phyloP scores from a whole-genome alignment of 2,329 filamentous ascomycete genomes.

The Aspergillus piperis region DNA sequence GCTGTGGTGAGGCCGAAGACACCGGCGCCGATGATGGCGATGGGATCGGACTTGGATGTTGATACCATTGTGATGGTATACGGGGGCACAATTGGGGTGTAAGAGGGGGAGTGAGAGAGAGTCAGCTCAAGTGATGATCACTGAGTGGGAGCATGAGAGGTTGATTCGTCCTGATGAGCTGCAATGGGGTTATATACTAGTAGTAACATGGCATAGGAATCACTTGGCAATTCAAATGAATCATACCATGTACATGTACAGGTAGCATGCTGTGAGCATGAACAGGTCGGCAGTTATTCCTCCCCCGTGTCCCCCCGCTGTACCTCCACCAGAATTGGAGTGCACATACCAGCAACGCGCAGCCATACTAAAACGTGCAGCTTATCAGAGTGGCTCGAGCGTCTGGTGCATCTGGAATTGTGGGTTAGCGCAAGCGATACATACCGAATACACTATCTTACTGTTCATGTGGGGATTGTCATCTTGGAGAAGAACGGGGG shows the following conservation, averaged over 20 bases:
- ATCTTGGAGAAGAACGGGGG: not conserved
- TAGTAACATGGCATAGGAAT: no score
- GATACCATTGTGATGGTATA: not conserved
- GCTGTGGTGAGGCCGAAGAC: conserved; percentile 56
- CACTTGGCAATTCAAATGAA: no score
- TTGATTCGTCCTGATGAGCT: not conserved
- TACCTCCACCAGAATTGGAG: not conserved
- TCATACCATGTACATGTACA: no score
- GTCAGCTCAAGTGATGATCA: not conserved
- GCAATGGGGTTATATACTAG: no score
- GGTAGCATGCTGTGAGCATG: no score
- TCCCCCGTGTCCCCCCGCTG: not conserved
- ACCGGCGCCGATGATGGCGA: conserved; percentile 48
- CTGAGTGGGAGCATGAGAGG: not conserved
- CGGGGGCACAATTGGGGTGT: not conserved
- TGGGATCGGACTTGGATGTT: conserved; percentile 19
- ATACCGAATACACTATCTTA: conserved; percentile 5
- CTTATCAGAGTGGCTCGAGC: not conserved
- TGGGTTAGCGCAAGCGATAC: conserved; percentile 5
- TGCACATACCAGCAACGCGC: no score
- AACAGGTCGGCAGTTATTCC: no score
- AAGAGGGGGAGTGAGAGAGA: no score
- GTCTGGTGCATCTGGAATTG: not conserved
- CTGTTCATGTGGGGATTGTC: not conserved
- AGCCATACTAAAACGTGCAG: not conserved